These are phyloP conservation scores for Neonectria faginata DNA, from an alignment of 2,329 filamentous ascomycete species.

Conservation along the genomic window DNA sequence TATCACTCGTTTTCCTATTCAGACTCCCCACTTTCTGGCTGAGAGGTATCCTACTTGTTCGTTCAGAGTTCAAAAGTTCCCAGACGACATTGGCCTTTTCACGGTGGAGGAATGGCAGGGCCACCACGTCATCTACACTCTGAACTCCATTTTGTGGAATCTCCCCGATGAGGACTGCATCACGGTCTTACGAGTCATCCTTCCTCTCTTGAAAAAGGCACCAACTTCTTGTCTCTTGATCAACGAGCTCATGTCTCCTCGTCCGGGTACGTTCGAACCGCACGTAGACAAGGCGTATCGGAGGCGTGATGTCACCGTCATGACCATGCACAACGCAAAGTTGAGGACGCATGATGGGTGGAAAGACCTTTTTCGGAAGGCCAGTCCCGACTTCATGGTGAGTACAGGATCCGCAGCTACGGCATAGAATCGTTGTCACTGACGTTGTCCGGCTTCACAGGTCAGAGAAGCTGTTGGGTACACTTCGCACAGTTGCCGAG, in stretches of 20 bases:
- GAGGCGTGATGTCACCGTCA: slow-evolving; percentile 38
- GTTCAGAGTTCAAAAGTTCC: slow-evolving; percentile 18
- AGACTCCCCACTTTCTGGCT: slow-evolving; percentile 20
- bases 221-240: slow-evolving; percentile 22
- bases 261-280: slow-evolving; percentile 22
- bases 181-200: slow-evolving; percentile 46
- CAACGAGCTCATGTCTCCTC: slow-evolving; percentile 36
- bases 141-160: slow-evolving; percentile 37
- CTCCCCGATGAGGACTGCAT: slow-evolving; percentile 29
- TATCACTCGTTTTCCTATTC: slow-evolving; percentile 20
- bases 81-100: slow-evolving; percentile 1
- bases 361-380: slow-evolving; percentile 21
- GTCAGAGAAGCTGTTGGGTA: slow-evolving; percentile 14
- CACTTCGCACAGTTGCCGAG: slow-evolving; percentile 36
- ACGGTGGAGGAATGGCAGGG: background rate
- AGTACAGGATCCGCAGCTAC: background rate
- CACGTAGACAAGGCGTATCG: slow-evolving; percentile 36
- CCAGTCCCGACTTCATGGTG: slow-evolving; percentile 21
- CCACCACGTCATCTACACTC: slow-evolving; percentile 19
- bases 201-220: slow-evolving; percentile 40
- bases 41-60: slow-evolving; percentile 12
- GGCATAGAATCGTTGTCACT: background rate
- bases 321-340: slow-evolving; percentile 42
- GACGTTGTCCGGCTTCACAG: background rate
- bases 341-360: slow-evolving; percentile 32